These are phyloP conservation scores for Teratosphaeria gauchensis DNA, from an alignment of 2,329 filamentous ascomycete species.

Conservation along the genomic window DNA sequence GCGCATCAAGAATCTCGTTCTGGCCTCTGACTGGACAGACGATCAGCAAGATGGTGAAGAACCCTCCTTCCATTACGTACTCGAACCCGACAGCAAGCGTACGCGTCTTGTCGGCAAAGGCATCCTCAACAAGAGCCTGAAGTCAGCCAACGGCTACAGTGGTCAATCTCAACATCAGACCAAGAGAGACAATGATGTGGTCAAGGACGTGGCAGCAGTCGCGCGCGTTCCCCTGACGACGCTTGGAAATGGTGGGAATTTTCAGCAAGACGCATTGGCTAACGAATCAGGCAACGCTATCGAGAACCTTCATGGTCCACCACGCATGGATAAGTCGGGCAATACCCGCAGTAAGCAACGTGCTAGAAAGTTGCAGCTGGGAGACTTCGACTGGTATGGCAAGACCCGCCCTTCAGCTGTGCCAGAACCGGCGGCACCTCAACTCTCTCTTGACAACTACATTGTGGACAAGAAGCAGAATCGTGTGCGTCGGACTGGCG, in stretches of 20 bases:
- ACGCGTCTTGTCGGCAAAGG: constrained; percentile 29
- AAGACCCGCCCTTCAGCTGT: constrained; percentile 7
- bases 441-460: constrained; percentile 19
- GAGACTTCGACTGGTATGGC: constrained; percentile 91
- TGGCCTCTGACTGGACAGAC: constrained; percentile 91
- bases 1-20: constrained; percentile 92
- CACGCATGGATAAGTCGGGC: constrained; percentile 46
- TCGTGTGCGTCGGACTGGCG: constrained; percentile 5
- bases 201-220: constrained; percentile 2
- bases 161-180: constrained; percentile 23
- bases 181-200: constrained; percentile 4
- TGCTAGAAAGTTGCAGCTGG: constrained; percentile 82
- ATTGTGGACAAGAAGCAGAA: constrained; percentile 18
- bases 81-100: constrained; percentile 41
- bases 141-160: constrained; percentile 4
- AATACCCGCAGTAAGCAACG: constrained; percentile 66
- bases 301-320: constrained; percentile 33
- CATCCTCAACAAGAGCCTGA: constrained; percentile 31
- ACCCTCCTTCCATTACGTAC: constrained; percentile 31
- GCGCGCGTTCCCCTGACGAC: background rate
- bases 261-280: constrained; percentile 10
- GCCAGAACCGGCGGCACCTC: constrained; percentile 11
- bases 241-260: constrained; percentile 1
- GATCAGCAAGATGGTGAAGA: constrained; percentile 62
- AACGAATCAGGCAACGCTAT: constrained; percentile 21